These are phyloP conservation scores for Gremmenia infestans DNA, from an alignment of 2,329 filamentous ascomycete species.

Conservation along the genomic window DNA sequence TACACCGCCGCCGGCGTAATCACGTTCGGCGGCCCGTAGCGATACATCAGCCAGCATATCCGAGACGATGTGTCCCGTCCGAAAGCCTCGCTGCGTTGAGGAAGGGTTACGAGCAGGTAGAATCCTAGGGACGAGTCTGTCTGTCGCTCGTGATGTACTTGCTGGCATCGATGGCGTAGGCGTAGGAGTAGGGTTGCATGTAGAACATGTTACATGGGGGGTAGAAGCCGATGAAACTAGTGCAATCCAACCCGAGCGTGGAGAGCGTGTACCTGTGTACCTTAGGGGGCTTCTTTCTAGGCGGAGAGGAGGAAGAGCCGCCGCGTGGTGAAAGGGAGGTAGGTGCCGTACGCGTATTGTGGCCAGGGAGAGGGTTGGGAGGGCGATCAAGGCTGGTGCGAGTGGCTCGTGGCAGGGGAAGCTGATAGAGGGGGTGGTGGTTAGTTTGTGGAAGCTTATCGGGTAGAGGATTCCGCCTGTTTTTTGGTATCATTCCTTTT, in stretches of 20 bases:
- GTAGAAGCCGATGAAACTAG: conserved; percentile 28
- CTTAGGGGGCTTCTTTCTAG: conserved; percentile 7
- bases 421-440: conserved; percentile 32
- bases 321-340: neutral
- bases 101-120: conserved; percentile 19
- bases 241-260: conserved; percentile 43
- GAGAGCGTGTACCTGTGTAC: conserved; percentile 11
- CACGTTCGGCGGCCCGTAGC: conserved; percentile 25
- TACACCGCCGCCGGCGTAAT: conserved; percentile 27
- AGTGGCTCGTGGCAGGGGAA: conserved; percentile 47
- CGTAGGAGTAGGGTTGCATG: neutral
- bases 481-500: neutral
- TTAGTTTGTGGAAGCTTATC: conserved; percentile 34
- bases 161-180: conserved; percentile 7
- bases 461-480: conserved; percentile 48
- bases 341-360: conserved; percentile 39
- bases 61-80: conserved; percentile 17
- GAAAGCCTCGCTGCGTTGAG: conserved; percentile 20
- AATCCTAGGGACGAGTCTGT: conserved; percentile 9
- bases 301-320: neutral
- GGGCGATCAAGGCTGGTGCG: conserved; percentile 49
- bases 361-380: conserved; percentile 26
- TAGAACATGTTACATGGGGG: conserved; percentile 17
- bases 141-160: conserved; percentile 8
- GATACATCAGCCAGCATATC: conserved; percentile 14